Conservation (phyloP, 306 rosid genomes). For the Castanea crenata region DNA sequence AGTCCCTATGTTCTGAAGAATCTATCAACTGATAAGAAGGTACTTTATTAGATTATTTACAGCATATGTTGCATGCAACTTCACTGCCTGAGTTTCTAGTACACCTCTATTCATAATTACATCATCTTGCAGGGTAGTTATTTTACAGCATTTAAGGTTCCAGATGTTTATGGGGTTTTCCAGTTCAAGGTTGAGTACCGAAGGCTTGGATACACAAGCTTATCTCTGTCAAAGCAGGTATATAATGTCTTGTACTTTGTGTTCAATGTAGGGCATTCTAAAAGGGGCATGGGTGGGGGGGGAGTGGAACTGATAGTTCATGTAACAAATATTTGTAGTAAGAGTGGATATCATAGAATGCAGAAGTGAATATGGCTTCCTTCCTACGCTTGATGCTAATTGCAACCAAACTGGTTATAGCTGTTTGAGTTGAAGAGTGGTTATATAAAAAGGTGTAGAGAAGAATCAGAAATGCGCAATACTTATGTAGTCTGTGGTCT, state of each 20-base stretch:
- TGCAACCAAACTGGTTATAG: not conserved
- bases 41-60: constrained; percentile 21
- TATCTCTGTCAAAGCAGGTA: constrained; percentile 91
- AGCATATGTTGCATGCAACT: constrained; percentile 6
- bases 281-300: too few relatives aligned
- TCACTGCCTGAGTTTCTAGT: not conserved
- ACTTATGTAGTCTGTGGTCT: not conserved
- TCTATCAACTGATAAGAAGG: constrained; percentile 75
- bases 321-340: not conserved
- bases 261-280: not conserved
- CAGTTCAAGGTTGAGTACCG: constrained; percentile 94
- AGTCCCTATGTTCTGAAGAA: constrained; percentile 96
- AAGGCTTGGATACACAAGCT: constrained; percentile 84
- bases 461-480: not conserved
- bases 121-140: constrained; percentile 61
- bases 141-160: constrained; percentile 84
- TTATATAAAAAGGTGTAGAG: not conserved
- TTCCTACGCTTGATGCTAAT: not conserved
- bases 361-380: not conserved
- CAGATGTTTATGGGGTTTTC: constrained; percentile 99
- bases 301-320: too few relatives aligned
- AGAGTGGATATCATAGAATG: not conserved
- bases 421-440: not conserved
- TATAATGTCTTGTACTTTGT: not conserved
- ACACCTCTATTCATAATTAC: not conserved